Conservation (phyloP, 2,329 filamentous ascomycete genomes). For the Cryphonectria carpinicola region DNA sequence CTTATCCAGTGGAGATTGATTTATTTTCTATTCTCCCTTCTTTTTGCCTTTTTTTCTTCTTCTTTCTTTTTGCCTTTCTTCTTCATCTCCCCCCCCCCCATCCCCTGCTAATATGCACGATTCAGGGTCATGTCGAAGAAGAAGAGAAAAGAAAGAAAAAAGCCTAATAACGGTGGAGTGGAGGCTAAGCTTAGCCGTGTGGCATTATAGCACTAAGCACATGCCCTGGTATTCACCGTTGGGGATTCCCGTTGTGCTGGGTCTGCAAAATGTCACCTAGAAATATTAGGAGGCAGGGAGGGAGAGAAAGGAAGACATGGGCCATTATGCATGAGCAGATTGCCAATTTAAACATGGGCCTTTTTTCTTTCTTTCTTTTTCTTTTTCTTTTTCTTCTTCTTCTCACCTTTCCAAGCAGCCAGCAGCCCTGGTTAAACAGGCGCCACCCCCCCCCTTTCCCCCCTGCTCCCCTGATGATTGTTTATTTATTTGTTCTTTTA, state of each 20-base stretch:
- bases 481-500: no score
- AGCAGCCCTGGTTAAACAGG: neutral
- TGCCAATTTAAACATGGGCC: constrained; percentile 5
- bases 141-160: neutral
- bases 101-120: neutral
- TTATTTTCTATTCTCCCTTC: neutral
- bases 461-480: no score
- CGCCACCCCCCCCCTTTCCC: no score
- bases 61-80: neutral
- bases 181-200: neutral
- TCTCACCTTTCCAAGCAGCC: neutral
- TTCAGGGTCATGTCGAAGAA: neutral
- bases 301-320: neutral
- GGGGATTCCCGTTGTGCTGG: neutral
- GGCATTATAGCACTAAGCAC: neutral
- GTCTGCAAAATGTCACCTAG: neutral
- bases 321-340: constrained; percentile 3
- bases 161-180: neutral
- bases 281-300: neutral
- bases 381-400: no score
- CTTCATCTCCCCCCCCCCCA: neutral
- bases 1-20: neutral
- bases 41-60: neutral
- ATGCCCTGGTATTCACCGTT: neutral
- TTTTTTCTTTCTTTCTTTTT: neutral